Percentiles rank a stretch among this genome's conserved stretches.
Evolutionary conservation across 768 basidiomycete species (phyloP).

Genomic region (Suillus subaureus): DNA sequence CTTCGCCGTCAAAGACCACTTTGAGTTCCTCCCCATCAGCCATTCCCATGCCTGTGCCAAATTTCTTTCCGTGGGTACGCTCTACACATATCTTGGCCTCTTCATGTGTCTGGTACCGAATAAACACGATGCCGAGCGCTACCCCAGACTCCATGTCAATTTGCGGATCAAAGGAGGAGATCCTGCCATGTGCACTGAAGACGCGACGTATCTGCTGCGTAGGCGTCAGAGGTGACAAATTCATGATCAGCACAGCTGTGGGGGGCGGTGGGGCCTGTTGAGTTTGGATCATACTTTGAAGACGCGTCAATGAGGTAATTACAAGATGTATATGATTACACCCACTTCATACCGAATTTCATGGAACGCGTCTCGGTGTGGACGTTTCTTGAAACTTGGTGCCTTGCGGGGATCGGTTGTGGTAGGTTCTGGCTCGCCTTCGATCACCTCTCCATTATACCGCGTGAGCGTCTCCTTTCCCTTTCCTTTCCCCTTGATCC

Average conservation of each 20-base stretch:
- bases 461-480: slow-evolving; percentile 60
- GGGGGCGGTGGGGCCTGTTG: slow-evolving; percentile 75
- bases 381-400: slow-evolving; percentile 35
- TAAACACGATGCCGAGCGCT: slow-evolving; percentile 78
- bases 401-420: slow-evolving; percentile 59
- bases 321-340: slow-evolving; percentile 16
- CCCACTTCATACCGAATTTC: slow-evolving; percentile 60
- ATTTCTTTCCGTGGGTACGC: slow-evolving; percentile 64
- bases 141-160: slow-evolving; percentile 81
- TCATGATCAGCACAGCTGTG: slow-evolving; percentile 69
- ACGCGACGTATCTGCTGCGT: slow-evolving; percentile 63
- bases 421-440: slow-evolving; percentile 42
- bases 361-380: slow-evolving; percentile 42
- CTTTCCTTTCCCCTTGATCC: slow-evolving; percentile 65
- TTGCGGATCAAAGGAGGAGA: slow-evolving; percentile 73
- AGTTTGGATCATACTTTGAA: slow-evolving; percentile 72
- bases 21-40: slow-evolving; percentile 62
- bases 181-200: slow-evolving; percentile 62
- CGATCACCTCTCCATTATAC: slow-evolving; percentile 57
- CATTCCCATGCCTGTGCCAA: slow-evolving; percentile 47
- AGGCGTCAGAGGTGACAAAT: slow-evolving; percentile 72
- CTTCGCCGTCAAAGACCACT: slow-evolving; percentile 82
- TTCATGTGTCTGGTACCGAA: slow-evolving; percentile 65
- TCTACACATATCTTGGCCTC: slow-evolving; percentile 71
- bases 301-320: slow-evolving; percentile 7